Percentiles rank a stretch among this genome's conserved stretches.
These are phyloP conservation scores for Centrapalus pauciflorus DNA, from an alignment of 129 eudicot genomes.

Conservation along the genomic window DNA sequence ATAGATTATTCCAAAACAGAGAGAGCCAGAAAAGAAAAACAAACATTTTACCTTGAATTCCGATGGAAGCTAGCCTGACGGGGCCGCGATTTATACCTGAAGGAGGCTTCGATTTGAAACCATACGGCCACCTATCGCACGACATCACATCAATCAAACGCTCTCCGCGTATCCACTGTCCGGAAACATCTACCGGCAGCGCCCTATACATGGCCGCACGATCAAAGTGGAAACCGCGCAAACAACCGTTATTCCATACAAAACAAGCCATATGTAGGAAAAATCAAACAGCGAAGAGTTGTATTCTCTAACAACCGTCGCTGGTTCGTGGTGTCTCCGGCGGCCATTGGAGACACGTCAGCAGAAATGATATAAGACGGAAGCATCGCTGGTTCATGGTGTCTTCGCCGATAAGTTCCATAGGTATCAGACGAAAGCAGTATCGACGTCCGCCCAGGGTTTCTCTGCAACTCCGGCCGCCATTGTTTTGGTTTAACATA, in stretches of 20 bases:
- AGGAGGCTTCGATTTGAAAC: background rate
- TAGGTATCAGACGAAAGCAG: background rate
- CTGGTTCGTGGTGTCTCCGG: background rate
- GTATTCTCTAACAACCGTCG: background rate
- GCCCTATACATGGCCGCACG: slow-evolving; percentile 9
- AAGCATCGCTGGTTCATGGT: background rate
- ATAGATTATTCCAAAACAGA: background rate
- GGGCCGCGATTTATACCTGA: slow-evolving; percentile 5
- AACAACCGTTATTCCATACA: too few species aligned
- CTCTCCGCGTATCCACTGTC: slow-evolving; percentile 25
- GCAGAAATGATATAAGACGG: background rate
- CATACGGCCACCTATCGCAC: slow-evolving; percentile 28
- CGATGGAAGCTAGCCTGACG: slow-evolving; percentile 11
- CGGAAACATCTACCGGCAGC: background rate
- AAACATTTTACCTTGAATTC: slow-evolving; percentile 25
- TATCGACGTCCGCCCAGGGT: background rate
- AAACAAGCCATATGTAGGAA: too few species aligned
- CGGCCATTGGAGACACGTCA: background rate
- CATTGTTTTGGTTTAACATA: background rate
- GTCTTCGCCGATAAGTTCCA: background rate
- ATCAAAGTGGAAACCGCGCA: slow-evolving; percentile 31
- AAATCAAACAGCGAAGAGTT: slow-evolving; percentile 14
- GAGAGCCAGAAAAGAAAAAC: background rate
- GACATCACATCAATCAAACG: slow-evolving; percentile 9
- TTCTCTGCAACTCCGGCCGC: background rate